These are phyloP conservation scores for Phytophthora multivora DNA, from an alignment of 352 stramenopile genomes.

Conservation along the genomic window DNA sequence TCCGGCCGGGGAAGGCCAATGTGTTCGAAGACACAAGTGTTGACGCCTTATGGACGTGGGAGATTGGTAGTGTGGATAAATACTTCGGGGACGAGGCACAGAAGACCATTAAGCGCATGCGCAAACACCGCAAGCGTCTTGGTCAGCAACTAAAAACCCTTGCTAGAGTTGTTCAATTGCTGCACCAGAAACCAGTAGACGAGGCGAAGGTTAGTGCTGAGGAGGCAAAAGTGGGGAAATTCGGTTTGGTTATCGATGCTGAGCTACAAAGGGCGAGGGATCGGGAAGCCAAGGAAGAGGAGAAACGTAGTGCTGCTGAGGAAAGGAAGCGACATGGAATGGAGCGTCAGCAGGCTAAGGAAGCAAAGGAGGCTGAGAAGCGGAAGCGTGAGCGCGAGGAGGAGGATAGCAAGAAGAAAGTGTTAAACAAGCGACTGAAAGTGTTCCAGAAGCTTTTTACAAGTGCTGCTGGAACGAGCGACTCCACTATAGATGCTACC, in stretches of 20 bases:
- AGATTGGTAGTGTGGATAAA: constrained; percentile 76
- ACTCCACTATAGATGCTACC: constrained; percentile 29
- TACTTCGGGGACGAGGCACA: constrained; percentile 72
- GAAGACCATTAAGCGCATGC: constrained; percentile 80
- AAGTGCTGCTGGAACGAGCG: constrained; percentile 8
- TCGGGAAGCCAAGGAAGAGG: constrained; percentile 59
- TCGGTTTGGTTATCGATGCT: constrained; percentile 63
- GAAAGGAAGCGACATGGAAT: constrained; percentile 63
- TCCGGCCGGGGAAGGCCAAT: constrained; percentile 69
- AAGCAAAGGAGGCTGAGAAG: constrained; percentile 73
- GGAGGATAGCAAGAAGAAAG: constrained; percentile 34
- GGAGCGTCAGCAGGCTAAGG: constrained; percentile 66
- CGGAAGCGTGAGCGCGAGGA: constrained; percentile 55
- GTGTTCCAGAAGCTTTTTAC: constrained; percentile 66
- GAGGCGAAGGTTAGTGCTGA: constrained; percentile 82
- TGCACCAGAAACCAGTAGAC: constrained; percentile 71
- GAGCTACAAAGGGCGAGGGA: constrained; percentile 68
- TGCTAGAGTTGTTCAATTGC: constrained; percentile 62
- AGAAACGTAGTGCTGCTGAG: constrained; percentile 54
- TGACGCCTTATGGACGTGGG: constrained; percentile 85
- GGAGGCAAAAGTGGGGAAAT: constrained; percentile 82
- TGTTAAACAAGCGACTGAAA: constrained; percentile 66
- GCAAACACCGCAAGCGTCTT: constrained; percentile 80
- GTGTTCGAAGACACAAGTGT: constrained; percentile 81
- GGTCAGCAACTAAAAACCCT: constrained; percentile 76